phyloP scores from a whole-genome alignment of 1,284 basidiomycete species.

The Fomitopsis palustris region DNA sequence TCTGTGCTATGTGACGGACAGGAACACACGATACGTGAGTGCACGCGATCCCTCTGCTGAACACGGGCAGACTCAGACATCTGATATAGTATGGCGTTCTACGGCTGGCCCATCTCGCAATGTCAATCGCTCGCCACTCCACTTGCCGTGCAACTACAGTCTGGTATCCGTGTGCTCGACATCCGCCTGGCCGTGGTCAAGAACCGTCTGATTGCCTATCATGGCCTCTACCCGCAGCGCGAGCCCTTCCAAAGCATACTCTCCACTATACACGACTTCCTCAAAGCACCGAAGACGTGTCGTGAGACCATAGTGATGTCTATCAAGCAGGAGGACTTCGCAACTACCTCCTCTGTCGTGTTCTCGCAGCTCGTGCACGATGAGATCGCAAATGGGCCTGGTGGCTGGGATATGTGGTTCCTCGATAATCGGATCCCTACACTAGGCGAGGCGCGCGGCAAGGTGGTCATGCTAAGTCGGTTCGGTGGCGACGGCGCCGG shows the following conservation, averaged over 20 bases:
- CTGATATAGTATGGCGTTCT: conserved; percentile 64
- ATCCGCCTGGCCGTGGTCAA: conserved; percentile 72
- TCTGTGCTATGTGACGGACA: conserved; percentile 16
- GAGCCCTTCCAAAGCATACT: conserved; percentile 67
- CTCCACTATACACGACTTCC: conserved; percentile 56
- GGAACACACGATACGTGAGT: conserved; percentile 73
- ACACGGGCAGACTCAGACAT: background rate
- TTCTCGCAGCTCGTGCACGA: conserved; percentile 69
- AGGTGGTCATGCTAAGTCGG: conserved; percentile 78
- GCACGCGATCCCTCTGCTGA: background rate
- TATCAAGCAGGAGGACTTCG: conserved; percentile 80
- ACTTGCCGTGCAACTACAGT: conserved; percentile 54
- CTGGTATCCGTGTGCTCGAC: conserved; percentile 79
- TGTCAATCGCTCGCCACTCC: conserved; percentile 59
- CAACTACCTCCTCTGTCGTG: conserved; percentile 35
- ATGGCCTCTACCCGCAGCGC: conserved; percentile 71
- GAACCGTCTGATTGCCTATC: conserved; percentile 68
- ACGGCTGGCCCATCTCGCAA: conserved; percentile 77
- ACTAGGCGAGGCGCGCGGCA: conserved; percentile 81
- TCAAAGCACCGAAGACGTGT: conserved; percentile 50
- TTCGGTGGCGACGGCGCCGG: conserved; percentile 66
- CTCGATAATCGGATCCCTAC: conserved; percentile 73
- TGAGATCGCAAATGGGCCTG: conserved; percentile 55
- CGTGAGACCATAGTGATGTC: conserved; percentile 80
- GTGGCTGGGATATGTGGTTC: conserved; percentile 71